These are phyloP conservation scores for Xylariales sp. DNA, from an alignment of 2,329 filamentous ascomycete species.

Conservation along the genomic window DNA sequence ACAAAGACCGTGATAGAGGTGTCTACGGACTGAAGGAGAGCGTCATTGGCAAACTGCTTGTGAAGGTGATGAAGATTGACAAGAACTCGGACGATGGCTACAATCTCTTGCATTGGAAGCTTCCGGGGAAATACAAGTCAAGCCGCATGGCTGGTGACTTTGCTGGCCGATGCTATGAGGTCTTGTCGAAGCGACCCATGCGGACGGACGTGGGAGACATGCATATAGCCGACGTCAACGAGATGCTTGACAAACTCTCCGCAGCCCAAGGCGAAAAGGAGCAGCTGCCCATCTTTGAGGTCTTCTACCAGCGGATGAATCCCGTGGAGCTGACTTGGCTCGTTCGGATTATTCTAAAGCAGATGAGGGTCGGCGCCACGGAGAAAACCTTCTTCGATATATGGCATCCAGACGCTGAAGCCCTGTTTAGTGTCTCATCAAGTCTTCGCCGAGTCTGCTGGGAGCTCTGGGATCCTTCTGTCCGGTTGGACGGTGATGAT, in stretches of 20 bases:
- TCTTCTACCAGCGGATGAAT: constrained; percentile 89
- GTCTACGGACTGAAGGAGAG: constrained; percentile 96
- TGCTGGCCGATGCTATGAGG: constrained; percentile 80
- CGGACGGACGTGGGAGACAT: constrained; percentile 68
- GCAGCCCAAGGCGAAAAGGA: constrained; percentile 74
- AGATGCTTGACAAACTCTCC: constrained; percentile 73
- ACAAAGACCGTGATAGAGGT: constrained; percentile 85
- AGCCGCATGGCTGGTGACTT: constrained; percentile 81
- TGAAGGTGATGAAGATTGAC: constrained; percentile 88
- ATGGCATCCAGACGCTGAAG: constrained; percentile 75
- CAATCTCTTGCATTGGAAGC: constrained; percentile 85
- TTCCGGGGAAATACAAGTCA: constrained; percentile 64
- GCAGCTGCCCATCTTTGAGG: constrained; percentile 73
- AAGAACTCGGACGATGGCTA: constrained; percentile 85
- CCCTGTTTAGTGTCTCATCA: constrained; percentile 83
- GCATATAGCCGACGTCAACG: constrained; percentile 86
- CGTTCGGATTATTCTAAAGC: constrained; percentile 84
- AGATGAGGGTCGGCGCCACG: constrained; percentile 69
- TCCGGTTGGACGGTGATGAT: constrained; percentile 71
- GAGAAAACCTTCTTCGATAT: constrained; percentile 83
- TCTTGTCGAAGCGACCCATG: constrained; percentile 79
- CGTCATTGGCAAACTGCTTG: constrained; percentile 81
- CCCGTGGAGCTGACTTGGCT: constrained; percentile 91
- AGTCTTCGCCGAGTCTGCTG: constrained; percentile 89
- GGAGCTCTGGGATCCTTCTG: constrained; percentile 73